Evolutionary conservation across 2,329 filamentous ascomycete species (phyloP).

Genomic region (Aspergillus thermomutatus): DNA sequence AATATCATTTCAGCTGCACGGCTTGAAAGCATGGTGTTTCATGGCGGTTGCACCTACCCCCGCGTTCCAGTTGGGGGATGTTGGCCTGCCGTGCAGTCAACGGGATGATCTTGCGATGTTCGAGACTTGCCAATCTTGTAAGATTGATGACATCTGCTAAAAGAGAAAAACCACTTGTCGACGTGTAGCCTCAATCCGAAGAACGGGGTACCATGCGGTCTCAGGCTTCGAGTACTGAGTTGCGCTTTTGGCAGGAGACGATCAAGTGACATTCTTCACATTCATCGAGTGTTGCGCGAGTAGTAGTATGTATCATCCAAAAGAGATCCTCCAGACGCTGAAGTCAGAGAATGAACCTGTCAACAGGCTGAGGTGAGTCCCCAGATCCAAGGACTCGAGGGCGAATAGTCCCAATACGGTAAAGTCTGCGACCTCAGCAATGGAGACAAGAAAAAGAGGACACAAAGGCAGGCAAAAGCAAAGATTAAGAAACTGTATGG

Average conservation of each 20-base stretch:
- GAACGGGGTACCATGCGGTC: too few species aligned
- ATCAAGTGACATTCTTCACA: neutral
- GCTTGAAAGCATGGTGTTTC: too few species aligned
- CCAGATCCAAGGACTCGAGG: neutral
- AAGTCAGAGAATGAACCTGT: neutral
- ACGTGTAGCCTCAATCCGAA: too few species aligned
- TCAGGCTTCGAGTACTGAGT: neutral
- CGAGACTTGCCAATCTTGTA: too few species aligned
- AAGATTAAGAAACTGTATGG: neutral
- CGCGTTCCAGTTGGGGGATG: too few species aligned
- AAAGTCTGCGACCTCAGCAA: neutral
- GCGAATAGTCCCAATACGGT: neutral
- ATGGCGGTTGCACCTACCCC: too few species aligned
- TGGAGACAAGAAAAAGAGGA: neutral
- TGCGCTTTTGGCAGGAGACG: neutral
- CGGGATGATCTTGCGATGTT: too few species aligned
- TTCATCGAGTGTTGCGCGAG: neutral
- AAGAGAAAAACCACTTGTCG: too few species aligned
- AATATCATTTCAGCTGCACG: too few species aligned
- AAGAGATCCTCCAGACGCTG: neutral
- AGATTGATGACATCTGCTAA: too few species aligned
- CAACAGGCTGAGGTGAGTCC: neutral
- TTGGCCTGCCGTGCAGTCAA: too few species aligned
- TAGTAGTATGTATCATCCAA: neutral
- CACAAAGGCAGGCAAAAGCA: neutral